Base-by-base conservation (phyloP, 2,329 filamentous ascomycete species). In the Colletotrichum spaethianum region DNA sequence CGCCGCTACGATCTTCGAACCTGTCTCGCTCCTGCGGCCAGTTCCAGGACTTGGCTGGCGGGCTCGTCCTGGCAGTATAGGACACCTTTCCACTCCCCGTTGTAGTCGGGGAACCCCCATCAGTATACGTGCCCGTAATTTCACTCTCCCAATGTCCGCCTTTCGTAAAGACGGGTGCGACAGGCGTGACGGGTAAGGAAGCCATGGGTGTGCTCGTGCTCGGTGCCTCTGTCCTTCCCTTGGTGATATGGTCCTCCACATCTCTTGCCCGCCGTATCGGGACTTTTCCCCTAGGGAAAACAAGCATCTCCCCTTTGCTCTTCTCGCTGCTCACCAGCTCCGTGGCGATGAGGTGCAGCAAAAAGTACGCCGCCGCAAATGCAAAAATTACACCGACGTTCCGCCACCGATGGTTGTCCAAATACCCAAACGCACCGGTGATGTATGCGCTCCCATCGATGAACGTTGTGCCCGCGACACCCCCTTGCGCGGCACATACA, bases 321-420 rank as follows among this genome's bases (percentile, higher is more conserved):
- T 48, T 68, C 20, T 63, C 31, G 20, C 64, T 66, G 59, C 42
- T 65, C 9, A 74, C 62, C 0, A 70, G n/a, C 31, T 74, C 72
- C 23, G 60, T 61, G 20, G 65, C 72, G 0, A 74, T 4, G 50
- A 74, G 72, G 7, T 74, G 70, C 0, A 69, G n/a, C 8, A 69
- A 1, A 4, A 74, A 20, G 20, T 65, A 73, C 11, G 20, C 46
- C 7, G 33, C 40, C 1, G 56, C 31, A 16, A 73, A 66, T 1
- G 31, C 72, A 52, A 74, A 68, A 4, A 74, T 65, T 52, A 74
- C 9, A 1, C 69, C 69, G 31, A 72, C 60, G 3, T 72, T 72
- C 7, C 63, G 61, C 70, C 72, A 74, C 7, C 62, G 48, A 11
- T 70, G 63, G 28, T 36, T 53, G 7, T 61, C 66, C 40, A 23